Percentiles rank a stretch among this genome's conserved stretches.
Conservation (phyloP, 1,284 basidiomycete genomes). For the Cryptococcus depauperatus region DNA sequence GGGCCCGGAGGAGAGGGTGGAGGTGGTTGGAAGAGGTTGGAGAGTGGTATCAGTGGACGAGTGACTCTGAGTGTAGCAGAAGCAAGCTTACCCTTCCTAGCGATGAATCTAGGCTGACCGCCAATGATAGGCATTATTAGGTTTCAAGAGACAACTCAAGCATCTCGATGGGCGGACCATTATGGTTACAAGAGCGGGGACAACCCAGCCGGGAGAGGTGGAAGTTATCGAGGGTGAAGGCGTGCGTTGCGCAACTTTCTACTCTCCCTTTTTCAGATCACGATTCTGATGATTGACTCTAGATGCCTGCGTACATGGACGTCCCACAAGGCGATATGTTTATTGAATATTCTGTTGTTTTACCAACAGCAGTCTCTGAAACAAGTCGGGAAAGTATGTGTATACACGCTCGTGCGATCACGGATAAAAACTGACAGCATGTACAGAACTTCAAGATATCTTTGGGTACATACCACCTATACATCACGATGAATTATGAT, state of each 20-base stretch:
- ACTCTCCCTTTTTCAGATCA: not conserved
- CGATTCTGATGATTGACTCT: not conserved
- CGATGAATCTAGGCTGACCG: not conserved
- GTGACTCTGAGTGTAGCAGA: slow-evolving; percentile 84
- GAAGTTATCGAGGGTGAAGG: slow-evolving; percentile 78
- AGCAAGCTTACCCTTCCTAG: slow-evolving; percentile 47
- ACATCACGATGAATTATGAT: slow-evolving; percentile 12
- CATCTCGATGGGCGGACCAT: slow-evolving; percentile 84
- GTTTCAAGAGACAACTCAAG: slow-evolving; percentile 61
- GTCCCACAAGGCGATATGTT: slow-evolving; percentile 70
- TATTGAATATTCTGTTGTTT: slow-evolving; percentile 81
- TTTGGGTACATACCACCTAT: slow-evolving; percentile 7
- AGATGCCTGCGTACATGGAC: slow-evolving; percentile 65
- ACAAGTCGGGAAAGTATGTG: slow-evolving; percentile 56
- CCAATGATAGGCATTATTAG: slow-evolving; percentile 39
- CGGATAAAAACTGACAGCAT: not conserved
- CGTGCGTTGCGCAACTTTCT: slow-evolving; percentile 25
- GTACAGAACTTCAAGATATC: slow-evolving; percentile 11
- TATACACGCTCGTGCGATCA: no score
- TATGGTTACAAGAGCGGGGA: slow-evolving; percentile 59
- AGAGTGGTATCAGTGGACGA: slow-evolving; percentile 77
- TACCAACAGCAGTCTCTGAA: slow-evolving; percentile 62
- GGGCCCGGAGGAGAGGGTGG: slow-evolving; percentile 52
- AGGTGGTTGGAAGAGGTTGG: slow-evolving; percentile 78
- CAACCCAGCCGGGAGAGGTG: slow-evolving; percentile 90